These are phyloP conservation scores for Thraustochytrium sp. DNA, from an alignment of 352 stramenopile genomes.

Conservation along the genomic window DNA sequence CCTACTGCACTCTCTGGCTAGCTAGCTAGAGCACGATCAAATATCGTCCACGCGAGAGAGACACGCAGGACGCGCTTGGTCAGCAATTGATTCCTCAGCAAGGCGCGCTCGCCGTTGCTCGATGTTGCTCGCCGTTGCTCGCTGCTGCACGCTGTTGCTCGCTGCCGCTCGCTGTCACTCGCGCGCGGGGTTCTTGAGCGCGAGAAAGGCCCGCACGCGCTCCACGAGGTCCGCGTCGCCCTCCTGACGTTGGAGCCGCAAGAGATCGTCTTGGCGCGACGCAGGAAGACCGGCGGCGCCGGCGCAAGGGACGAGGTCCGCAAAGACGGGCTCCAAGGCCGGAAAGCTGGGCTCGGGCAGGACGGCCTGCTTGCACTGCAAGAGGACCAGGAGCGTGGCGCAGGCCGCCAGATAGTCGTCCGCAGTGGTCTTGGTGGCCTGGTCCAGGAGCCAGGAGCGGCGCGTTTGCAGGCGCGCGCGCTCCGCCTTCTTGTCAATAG, in stretches of 20 bases:
- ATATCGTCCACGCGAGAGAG: too few relatives aligned
- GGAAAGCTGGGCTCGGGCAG: neutral
- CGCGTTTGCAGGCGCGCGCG: neutral
- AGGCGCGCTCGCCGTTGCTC: too few relatives aligned
- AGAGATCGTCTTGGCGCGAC: neutral
- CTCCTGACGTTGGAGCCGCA: neutral
- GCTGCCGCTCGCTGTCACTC: too few relatives aligned
- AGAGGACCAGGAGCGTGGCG: neutral
- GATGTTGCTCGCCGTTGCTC: too few relatives aligned
- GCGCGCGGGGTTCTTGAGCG: neutral
- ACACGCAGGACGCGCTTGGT: too few relatives aligned
- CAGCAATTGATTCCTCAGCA: too few relatives aligned
- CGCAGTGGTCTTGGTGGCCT: neutral
- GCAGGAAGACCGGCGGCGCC: neutral
- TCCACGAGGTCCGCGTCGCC: neutral
- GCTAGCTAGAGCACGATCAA: too few relatives aligned
- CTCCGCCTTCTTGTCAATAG: neutral
- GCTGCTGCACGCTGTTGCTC: too few relatives aligned
- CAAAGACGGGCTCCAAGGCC: neutral
- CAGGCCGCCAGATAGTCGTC: neutral
- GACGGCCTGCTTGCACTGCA: neutral
- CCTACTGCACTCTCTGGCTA: too few relatives aligned
- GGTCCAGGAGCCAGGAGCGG: neutral
- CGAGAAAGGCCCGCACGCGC: neutral
- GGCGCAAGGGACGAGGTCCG: neutral